Percentiles rank a stretch among this genome's conserved stretches.
phyloP scores from a whole-genome alignment of 2,329 filamentous ascomycete genomes.

The Paradendryphiella salina region DNA sequence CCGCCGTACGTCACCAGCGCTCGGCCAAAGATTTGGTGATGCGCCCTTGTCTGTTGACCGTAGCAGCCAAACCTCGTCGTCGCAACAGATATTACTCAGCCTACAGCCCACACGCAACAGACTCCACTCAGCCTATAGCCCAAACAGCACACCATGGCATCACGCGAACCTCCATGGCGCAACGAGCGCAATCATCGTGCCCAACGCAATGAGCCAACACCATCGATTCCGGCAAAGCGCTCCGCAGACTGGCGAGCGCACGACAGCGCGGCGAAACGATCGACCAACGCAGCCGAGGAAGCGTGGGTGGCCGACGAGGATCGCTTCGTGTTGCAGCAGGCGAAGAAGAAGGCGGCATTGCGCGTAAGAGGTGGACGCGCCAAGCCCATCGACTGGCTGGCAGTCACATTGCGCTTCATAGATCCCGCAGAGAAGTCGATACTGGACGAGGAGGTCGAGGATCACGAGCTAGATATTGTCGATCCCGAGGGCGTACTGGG shows the following conservation, averaged over 20 bases:
- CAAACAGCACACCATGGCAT: conserved; percentile 27
- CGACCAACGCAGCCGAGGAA: conserved; percentile 53
- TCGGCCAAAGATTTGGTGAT: conserved; percentile 21
- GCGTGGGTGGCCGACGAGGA: conserved; percentile 92
- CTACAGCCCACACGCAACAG: background rate
- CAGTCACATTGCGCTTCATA: conserved; percentile 85
- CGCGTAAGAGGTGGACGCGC: conserved; percentile 88
- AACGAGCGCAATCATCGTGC: conserved; percentile 26
- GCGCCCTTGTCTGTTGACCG: background rate
- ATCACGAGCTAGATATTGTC: conserved; percentile 73
- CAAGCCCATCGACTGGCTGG: conserved; percentile 90
- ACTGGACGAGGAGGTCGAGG: conserved; percentile 80
- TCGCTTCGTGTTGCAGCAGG: conserved; percentile 91
- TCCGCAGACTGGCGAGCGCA: conserved; percentile 50
- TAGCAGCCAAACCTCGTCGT: background rate
- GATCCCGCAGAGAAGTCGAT: conserved; percentile 74
- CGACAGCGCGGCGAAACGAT: conserved; percentile 47
- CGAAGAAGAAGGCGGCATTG: conserved; percentile 97
- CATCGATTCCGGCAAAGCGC: conserved; percentile 49
- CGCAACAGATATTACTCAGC: background rate
- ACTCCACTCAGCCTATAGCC: background rate
- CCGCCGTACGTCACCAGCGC: conserved; percentile 27
- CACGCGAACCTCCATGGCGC: conserved; percentile 43
- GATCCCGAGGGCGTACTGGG: conserved; percentile 82
- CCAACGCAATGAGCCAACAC: conserved; percentile 27